Evolutionary conservation across 1,284 basidiomycete species (phyloP).

Genomic region (Inonotus hispidus): DNA sequence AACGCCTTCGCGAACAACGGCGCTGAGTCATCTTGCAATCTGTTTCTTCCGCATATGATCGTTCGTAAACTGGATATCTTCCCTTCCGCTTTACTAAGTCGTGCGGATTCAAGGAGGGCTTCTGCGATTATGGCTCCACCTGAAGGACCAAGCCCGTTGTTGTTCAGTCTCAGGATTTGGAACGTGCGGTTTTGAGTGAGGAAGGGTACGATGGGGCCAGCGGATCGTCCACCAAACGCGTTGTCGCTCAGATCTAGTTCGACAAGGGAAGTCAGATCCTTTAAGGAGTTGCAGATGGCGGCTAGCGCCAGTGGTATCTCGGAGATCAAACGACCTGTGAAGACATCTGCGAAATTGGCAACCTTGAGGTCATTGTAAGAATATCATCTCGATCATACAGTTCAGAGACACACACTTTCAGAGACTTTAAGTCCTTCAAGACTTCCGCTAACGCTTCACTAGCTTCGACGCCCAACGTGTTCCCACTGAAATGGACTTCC

Average conservation of each 20-base stretch:
- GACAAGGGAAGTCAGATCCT: slow-evolving; percentile 72
- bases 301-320: slow-evolving; percentile 92
- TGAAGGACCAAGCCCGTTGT: slow-evolving; percentile 94
- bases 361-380: slow-evolving; percentile 44
- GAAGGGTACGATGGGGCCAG: slow-evolving; percentile 92
- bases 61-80: slow-evolving; percentile 69
- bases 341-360: slow-evolving; percentile 96
- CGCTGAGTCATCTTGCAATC: slow-evolving; percentile 90
- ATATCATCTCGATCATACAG: not conserved
- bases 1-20: slow-evolving; percentile 85
- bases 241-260: slow-evolving; percentile 95
- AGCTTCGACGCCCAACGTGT: slow-evolving; percentile 94
- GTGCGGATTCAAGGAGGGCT: slow-evolving; percentile 78
- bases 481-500: slow-evolving; percentile 92
- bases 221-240: slow-evolving; percentile 93
- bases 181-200: slow-evolving; percentile 76
- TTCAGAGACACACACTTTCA: slow-evolving; percentile 57
- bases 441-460: slow-evolving; percentile 82
- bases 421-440: slow-evolving; percentile 60
- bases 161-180: slow-evolving; percentile 87
- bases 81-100: slow-evolving; percentile 60
- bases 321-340: slow-evolving; percentile 92
- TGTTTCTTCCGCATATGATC: slow-evolving; percentile 91
- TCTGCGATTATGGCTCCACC: slow-evolving; percentile 86
- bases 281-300: slow-evolving; percentile 85